Evolutionary conservation across 2,329 filamentous ascomycete species (phyloP).

Genomic region (Pleoardoris graminearum): DNA sequence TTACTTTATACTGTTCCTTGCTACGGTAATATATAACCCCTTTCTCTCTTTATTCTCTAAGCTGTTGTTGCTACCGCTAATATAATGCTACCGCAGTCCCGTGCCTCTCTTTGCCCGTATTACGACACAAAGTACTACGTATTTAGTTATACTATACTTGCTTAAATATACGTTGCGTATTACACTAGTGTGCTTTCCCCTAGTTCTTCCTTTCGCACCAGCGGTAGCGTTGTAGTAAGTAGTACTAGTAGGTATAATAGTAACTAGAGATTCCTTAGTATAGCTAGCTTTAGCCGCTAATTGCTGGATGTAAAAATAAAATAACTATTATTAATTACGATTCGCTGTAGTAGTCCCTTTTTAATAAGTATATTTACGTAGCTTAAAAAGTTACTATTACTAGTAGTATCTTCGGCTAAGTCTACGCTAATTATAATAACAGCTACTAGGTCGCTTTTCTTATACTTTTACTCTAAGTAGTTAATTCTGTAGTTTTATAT

Average conservation of each 20-base stretch:
- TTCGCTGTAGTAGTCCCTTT: constrained; percentile 11
- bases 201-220: neutral
- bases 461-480: constrained; percentile 2
- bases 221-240: neutral
- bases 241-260: neutral
- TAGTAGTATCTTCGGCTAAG: neutral
- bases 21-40: neutral
- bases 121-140: neutral
- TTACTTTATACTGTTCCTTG: neutral
- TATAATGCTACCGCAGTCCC: neutral
- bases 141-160: neutral
- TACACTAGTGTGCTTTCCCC: neutral
- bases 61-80: neutral
- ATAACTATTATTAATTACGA: constrained; percentile 20
- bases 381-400: neutral
- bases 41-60: neutral
- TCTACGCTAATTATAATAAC: constrained; percentile 14
- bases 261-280: neutral
- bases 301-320: constrained; percentile 15
- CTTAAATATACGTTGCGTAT: neutral
- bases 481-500: constrained; percentile 2
- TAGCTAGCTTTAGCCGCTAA: constrained; percentile 2
- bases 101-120: neutral
- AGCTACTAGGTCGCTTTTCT: constrained; percentile 2
- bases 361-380: constrained; percentile 3